Percentiles rank a stretch among this genome's conserved stretches.
phyloP scores from a whole-genome alignment of 805 yeast genomes.

The Suhomyces sp. region DNA sequence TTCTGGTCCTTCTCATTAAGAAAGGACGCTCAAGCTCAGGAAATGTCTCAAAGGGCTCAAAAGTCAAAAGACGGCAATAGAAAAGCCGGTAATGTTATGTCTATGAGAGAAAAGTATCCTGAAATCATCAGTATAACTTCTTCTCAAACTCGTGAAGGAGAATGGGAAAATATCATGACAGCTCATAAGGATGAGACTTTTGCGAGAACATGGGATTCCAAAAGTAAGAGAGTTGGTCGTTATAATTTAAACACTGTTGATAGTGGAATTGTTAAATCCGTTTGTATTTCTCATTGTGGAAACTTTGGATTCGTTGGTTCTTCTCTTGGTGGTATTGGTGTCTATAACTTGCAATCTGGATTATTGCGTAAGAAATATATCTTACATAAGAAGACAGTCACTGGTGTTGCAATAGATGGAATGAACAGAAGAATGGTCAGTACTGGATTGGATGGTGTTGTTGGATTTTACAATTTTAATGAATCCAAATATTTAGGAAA shows the following conservation, averaged over 20 bases:
- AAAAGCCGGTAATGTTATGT: slow-evolving; percentile 53
- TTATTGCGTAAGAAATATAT: slow-evolving; percentile 64
- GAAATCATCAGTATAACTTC: slow-evolving; percentile 71
- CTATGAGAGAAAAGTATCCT: slow-evolving; percentile 69
- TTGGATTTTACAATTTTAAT: slow-evolving; percentile 84
- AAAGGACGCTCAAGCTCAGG: slow-evolving; percentile 95
- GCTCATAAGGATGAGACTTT: slow-evolving; percentile 79
- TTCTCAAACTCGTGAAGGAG: slow-evolving; percentile 73
- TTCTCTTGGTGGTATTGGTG: slow-evolving; percentile 77
- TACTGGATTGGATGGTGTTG: slow-evolving; percentile 82
- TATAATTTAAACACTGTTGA: slow-evolving; percentile 73
- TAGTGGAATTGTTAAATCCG: slow-evolving; percentile 69
- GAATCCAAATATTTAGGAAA: slow-evolving; percentile 66
- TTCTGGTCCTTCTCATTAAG: slow-evolving; percentile 91
- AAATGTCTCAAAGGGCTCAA: slow-evolving; percentile 74
- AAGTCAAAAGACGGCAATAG: slow-evolving; percentile 35
- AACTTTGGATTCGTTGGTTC: slow-evolving; percentile 94
- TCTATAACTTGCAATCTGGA: slow-evolving; percentile 93
- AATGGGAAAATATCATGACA: slow-evolving; percentile 92
- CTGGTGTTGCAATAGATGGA: slow-evolving; percentile 87
- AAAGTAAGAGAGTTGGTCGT: slow-evolving; percentile 75
- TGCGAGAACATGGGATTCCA: slow-evolving; percentile 91
- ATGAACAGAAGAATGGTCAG: slow-evolving; percentile 88
- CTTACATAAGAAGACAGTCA: slow-evolving; percentile 74
- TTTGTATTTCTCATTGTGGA: slow-evolving; percentile 87